Evolutionary conservation across 1,284 basidiomycete species (phyloP), one percentile per base, ranked within the genome.

Genomic region (Tilletia horrida): DNA sequence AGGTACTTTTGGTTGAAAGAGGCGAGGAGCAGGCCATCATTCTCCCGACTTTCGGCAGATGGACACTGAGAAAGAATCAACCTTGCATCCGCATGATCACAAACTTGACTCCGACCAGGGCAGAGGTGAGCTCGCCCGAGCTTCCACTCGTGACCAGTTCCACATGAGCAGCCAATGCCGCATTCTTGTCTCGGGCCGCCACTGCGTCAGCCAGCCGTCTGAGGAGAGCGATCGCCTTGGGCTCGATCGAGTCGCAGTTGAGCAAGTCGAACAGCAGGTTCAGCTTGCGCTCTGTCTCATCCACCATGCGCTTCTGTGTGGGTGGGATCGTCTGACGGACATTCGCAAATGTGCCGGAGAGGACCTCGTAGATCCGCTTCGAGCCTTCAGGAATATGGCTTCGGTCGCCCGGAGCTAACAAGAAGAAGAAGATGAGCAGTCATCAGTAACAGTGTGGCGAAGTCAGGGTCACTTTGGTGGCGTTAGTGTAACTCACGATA

Each of bases 211-310:
- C 52, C 11, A 84, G 76, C 68, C 82, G 79, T 65, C 74, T 68
- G 25, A 84, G 73, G 44, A 74, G 69, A 23, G 75, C 73, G 3
- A 79, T 69, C 14, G 78, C 70, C 63, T 75, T 70, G 4, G 72
- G 62, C 16, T 80, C 75, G 9, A 97, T 82, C 7, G 91, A 90
- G 74, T 92, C 92, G 79, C 92, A 94, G 83, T 97, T 97, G 74
- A 97, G 84, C 35, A 89, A 89, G 81, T 97, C 94, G 76, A 95
- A 95, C 65, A 97, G 83, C 3, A 89, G 86, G 81, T 90, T 93
- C 78, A 96, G 85, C 31, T 94, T 86, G 29, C 92, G 87, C 80
- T 96, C 93, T 1, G 93, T 87, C 78, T 97, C 94, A 69, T 93
- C 92, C 0, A 89, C 88, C 75, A 94, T 86, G 43, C 91, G 88